phyloP scores from a whole-genome alignment of 306 rosid genomes.

The Canavalia ensiformis region DNA sequence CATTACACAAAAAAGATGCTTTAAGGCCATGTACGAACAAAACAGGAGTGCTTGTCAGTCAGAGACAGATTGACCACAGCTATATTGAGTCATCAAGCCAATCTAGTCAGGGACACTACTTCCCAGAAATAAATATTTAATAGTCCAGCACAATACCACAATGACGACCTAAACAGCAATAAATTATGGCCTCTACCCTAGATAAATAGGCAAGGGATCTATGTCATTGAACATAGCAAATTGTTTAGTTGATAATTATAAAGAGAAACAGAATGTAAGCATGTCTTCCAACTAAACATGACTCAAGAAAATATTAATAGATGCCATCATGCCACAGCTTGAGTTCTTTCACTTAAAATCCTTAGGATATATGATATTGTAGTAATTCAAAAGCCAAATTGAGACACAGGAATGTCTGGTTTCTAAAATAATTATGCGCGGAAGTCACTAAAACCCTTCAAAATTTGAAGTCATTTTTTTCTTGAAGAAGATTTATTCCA shows the following conservation, averaged over 20 bases:
- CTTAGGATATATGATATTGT: constrained; percentile 2
- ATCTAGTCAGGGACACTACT: constrained; percentile 15
- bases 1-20: neutral
- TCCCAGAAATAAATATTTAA: neutral
- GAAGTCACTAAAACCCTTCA: constrained; percentile 13
- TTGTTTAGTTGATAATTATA: constrained; percentile 9
- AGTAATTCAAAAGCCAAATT: constrained; percentile 26
- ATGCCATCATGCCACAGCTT: neutral
- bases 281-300: constrained; percentile 20
- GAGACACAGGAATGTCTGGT: constrained; percentile 22
- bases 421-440: neutral
- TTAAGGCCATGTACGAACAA: neutral
- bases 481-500: constrained; percentile 34
- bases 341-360: constrained; percentile 29
- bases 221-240: neutral
- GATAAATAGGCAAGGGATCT: neutral
- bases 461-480: constrained; percentile 31
- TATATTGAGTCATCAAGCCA: neutral
- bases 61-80: neutral
- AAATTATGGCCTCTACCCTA: neutral
- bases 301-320: constrained; percentile 1
- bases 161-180: neutral
- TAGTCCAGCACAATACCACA: neutral
- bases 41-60: neutral
- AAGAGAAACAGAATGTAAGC: constrained; percentile 29